Evolutionary conservation across 2,329 filamentous ascomycete genomes (phyloP).

Genomic region (Phaeophleospora eucalypticola): DNA sequence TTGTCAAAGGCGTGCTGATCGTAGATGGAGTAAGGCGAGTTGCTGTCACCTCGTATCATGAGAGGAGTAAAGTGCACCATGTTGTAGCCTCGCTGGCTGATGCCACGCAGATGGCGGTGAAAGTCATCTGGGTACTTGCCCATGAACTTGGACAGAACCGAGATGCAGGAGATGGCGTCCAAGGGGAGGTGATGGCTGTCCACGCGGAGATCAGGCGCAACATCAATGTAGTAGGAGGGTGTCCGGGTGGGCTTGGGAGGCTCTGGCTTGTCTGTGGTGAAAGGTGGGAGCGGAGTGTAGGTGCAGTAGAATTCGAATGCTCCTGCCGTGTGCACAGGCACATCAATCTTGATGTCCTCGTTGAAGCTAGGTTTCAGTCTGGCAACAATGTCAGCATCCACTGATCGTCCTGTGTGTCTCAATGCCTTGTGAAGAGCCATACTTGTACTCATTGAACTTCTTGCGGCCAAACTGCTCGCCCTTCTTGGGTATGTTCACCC

Average conservation of each 20-base stretch:
- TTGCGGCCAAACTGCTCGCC: slow-evolving; percentile 72
- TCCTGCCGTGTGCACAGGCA: slow-evolving; percentile 77
- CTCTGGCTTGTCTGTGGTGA: slow-evolving; percentile 55
- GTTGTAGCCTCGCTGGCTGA: slow-evolving; percentile 90
- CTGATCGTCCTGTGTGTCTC: neutral
- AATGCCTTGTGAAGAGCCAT: slow-evolving; percentile 34
- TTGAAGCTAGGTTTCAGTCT: slow-evolving; percentile 92
- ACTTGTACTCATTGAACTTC: slow-evolving; percentile 86
- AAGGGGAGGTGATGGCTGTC: slow-evolving; percentile 72
- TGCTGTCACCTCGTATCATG: slow-evolving; percentile 81
- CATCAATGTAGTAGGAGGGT: slow-evolving; percentile 84
- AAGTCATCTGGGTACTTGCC: slow-evolving; percentile 85
- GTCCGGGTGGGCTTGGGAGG: slow-evolving; percentile 56
- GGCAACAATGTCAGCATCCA: slow-evolving; percentile 22
- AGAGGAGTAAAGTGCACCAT: slow-evolving; percentile 98
- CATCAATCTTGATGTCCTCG: slow-evolving; percentile 80
- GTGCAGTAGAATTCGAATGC: slow-evolving; percentile 94
- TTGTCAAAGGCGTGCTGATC: slow-evolving; percentile 88
- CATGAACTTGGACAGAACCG: slow-evolving; percentile 96
- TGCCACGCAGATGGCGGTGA: slow-evolving; percentile 82
- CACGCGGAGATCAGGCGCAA: slow-evolving; percentile 74
- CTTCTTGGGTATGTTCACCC: slow-evolving; percentile 87
- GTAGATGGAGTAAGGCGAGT: slow-evolving; percentile 95
- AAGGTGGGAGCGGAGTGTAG: slow-evolving; percentile 79
- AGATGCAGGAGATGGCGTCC: slow-evolving; percentile 85